Evolutionary conservation across 177 flowering plant genomes (phyloP), one percentile per base, ranked within the genome.

Genomic region (Telopea speciosissima): DNA sequence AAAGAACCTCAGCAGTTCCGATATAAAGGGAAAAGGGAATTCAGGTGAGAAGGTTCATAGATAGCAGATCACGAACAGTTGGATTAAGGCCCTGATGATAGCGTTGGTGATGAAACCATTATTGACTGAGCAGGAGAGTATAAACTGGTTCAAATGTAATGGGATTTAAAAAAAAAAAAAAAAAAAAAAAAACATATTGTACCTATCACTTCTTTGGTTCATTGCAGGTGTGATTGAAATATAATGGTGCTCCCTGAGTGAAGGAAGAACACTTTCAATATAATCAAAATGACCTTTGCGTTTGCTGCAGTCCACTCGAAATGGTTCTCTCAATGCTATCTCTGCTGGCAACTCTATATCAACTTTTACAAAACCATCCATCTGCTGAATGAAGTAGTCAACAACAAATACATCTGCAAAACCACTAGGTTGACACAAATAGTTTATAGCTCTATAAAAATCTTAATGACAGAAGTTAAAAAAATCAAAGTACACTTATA

Each of bases 361-460:
- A 69, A 95, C 89, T 54, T 82, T 77, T 62, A 89, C 75, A 81
- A 84, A 92, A 66, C 90, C 90, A 72, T 78, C 77, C 88, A 89
- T 83, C 77, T 89, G 83, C 70, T 85, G 78, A 70, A 90, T 86
- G 90, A 95, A 95, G 82, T 86, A 88, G 62, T 92, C 91, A 21
- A 87, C 97, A 83, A 92, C 99, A 85, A 92, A 95, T 26, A 92
- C 91, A 90, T 92, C 99, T 86, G 89, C 94, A 88, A 95, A 95
- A 70, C 96, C 99, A 84, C 99, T 95, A 93, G 33, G 36, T 62
- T 22, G 56, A 72, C 70, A 72, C 40, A 24, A 65, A 75, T 22
- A 63, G 65, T 24, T 75, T 68, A 77, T 25, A 59, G 58, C 63
- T 64, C 49, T 52, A 58, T 17, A 44, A 44, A 31, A 31, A 31